Conservation (phyloP, 805 yeast species). For the Teunomyces stri region DNA sequence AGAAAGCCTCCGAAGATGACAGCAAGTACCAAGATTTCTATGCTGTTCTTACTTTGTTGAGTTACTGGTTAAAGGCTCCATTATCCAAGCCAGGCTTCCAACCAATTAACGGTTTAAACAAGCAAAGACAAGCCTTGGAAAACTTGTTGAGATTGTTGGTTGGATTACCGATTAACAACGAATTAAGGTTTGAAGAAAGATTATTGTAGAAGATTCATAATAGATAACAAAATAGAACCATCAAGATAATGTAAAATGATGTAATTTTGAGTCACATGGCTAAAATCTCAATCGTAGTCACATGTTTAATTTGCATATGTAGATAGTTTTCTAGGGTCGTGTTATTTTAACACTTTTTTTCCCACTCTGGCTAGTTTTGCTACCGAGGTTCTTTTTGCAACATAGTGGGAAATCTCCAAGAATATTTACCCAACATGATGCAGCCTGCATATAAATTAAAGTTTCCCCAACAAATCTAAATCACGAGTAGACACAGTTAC, state of each 20-base stretch:
- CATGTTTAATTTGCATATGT: not conserved
- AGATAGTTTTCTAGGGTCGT: not conserved
- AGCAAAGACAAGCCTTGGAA: constrained; percentile 90
- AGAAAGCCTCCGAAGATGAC: constrained; percentile 44
- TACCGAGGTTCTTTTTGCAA: not conserved
- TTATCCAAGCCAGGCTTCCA: constrained; percentile 86
- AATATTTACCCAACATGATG: constrained; percentile 1
- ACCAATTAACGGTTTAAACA: constrained; percentile 90
- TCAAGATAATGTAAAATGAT: too few relatives aligned
- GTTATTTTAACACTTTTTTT: not conserved
- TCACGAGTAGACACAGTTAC: not conserved
- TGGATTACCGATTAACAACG: constrained; percentile 87
- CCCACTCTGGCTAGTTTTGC: not conserved
- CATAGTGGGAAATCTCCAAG: not conserved
- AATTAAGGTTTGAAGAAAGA: constrained; percentile 93
- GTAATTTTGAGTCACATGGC: too few relatives aligned
- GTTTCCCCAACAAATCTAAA: constrained; percentile 2
- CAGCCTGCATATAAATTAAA: not conserved
- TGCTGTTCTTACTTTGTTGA: constrained; percentile 80
- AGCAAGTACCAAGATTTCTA: constrained; percentile 64
- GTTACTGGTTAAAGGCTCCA: constrained; percentile 97
- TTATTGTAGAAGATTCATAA: constrained; percentile 27
- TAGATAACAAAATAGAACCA: not conserved
- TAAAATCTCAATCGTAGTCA: not conserved
- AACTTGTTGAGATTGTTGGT: constrained; percentile 85